phyloP scores from a whole-genome alignment of 2,329 filamentous ascomycete species.

The Drechslera avenae region DNA sequence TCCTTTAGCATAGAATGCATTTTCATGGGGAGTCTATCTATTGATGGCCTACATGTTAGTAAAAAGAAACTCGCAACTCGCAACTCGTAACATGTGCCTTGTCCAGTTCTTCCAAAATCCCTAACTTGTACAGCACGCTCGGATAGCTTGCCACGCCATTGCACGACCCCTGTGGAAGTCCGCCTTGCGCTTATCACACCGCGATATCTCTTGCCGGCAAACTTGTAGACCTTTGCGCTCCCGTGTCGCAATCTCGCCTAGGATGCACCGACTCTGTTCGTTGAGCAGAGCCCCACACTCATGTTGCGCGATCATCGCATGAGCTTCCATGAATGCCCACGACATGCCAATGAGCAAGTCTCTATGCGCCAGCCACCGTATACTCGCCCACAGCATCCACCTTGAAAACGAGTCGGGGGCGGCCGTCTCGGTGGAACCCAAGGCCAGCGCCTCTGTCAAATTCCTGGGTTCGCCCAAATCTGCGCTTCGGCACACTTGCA shows the following conservation, averaged over 20 bases:
- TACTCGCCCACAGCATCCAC: constrained; percentile 21
- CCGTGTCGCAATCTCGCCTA: constrained; percentile 15
- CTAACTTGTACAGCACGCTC: constrained; percentile 5
- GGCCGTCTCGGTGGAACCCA: constrained; percentile 48
- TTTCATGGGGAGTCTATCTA: not conserved
- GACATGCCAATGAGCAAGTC: constrained; percentile 42
- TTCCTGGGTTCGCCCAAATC: constrained; percentile 19
- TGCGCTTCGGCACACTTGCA: constrained; percentile 32
- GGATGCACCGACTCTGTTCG: not conserved
- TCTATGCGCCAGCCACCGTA: constrained; percentile 26
- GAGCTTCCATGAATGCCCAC: constrained; percentile 39
- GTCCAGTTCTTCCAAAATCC: not conserved
- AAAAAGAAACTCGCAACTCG: not conserved
- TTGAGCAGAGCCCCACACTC: not conserved
- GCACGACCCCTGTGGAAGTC: constrained; percentile 2
- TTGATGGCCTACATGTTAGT: not conserved
- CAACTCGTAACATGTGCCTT: not conserved
- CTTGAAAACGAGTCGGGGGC: constrained; percentile 15
- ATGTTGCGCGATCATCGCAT: constrained; percentile 13
- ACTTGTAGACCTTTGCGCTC: constrained; percentile 17
- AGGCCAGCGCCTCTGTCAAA: constrained; percentile 33
- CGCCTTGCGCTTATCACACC: not conserved
- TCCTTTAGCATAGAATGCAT: not conserved
- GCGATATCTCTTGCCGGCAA: constrained; percentile 12
- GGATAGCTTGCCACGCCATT: not conserved